These are phyloP conservation scores for Gyrodon lividus DNA, from an alignment of 768 basidiomycete species.

Conservation along the genomic window DNA sequence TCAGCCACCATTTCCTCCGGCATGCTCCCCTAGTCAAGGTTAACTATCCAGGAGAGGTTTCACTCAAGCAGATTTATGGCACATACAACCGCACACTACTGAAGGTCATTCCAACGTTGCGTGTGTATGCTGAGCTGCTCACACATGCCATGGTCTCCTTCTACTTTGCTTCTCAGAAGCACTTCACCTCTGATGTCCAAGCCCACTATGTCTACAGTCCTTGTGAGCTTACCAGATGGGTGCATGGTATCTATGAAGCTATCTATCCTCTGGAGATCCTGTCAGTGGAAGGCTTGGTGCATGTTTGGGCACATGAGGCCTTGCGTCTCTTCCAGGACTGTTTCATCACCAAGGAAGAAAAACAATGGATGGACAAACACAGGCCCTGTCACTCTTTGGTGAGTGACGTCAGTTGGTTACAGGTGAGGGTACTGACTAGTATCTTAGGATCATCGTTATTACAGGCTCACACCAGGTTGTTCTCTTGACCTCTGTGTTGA, in stretches of 20 bases:
- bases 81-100: constrained; percentile 96
- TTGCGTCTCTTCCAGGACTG: constrained; percentile 97
- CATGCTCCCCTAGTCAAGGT: constrained; percentile 99
- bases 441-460: no score
- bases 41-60: constrained; percentile 96
- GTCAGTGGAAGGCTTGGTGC: constrained; percentile 90
- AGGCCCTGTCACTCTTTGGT: no score
- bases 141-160: constrained; percentile 98
- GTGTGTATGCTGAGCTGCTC: constrained; percentile 89
- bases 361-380: constrained; percentile 91
- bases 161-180: constrained; percentile 90
- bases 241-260: constrained; percentile 95
- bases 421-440: no score
- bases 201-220: constrained; percentile 99
- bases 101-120: constrained; percentile 91
- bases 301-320: constrained; percentile 98
- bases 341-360: constrained; percentile 89
- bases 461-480: no score
- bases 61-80: constrained; percentile 97
- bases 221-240: constrained; percentile 97
- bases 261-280: constrained; percentile 92
- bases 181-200: constrained; percentile 95
- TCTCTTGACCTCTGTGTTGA: no score
- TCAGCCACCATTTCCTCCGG: constrained; percentile 94
- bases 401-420: no score